phyloP scores from a whole-genome alignment of 2,329 filamentous ascomycete genomes.

The Escovopsis sp. region DNA sequence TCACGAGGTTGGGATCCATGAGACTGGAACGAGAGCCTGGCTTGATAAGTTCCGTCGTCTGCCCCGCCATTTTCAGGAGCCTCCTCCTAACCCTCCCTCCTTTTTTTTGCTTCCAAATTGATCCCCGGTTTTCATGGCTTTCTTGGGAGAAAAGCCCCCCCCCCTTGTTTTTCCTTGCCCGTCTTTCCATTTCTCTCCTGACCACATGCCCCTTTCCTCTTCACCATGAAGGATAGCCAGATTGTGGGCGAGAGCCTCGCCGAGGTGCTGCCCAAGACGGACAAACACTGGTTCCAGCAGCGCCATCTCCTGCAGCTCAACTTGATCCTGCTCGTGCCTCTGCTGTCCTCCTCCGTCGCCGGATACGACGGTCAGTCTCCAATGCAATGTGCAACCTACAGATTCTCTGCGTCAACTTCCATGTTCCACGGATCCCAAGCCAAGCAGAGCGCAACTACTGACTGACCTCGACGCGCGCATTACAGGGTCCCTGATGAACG shows the following conservation, averaged over 20 bases:
- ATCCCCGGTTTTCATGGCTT: too few species aligned
- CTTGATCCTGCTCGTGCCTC: constrained; percentile 26
- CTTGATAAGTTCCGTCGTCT: too few species aligned
- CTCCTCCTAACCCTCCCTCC: too few species aligned
- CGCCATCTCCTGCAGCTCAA: constrained; percentile 28
- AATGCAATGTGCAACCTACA: too few species aligned
- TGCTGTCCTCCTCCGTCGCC: neutral
- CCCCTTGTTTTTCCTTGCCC: neutral
- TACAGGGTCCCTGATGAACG: constrained; percentile 36
- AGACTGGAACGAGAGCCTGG: too few species aligned
- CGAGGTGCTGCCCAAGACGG: constrained; percentile 22
- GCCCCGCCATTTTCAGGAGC: too few species aligned
- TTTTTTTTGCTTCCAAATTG: too few species aligned
- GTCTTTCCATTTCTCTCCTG: neutral
- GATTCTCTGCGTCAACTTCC: too few species aligned
- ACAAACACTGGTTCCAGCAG: constrained; percentile 15
- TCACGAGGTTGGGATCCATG: too few species aligned
- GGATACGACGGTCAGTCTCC: neutral
- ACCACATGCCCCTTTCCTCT: neutral
- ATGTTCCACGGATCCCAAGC: too few species aligned
- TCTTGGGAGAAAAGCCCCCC: neutral
- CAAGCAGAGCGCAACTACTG: too few species aligned
- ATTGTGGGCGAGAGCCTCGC: constrained; percentile 16
- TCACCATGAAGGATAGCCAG: constrained; percentile 16
- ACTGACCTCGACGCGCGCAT: too few species aligned